These are phyloP conservation scores for Exophiala sp. DNA, from an alignment of 2,329 filamentous ascomycete species.

Conservation along the genomic window DNA sequence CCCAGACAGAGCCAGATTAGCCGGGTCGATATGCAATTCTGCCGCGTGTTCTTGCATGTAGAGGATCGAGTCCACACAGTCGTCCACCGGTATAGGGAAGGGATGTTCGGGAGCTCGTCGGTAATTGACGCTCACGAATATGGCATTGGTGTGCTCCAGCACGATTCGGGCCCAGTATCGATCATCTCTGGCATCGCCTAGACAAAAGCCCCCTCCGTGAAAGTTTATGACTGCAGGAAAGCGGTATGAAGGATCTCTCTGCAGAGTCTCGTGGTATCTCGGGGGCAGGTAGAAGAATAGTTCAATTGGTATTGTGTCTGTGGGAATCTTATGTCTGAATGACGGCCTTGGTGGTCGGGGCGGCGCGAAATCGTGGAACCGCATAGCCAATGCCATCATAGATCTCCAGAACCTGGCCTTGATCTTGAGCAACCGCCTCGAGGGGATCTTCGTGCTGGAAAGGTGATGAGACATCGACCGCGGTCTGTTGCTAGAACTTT, in stretches of 20 bases:
- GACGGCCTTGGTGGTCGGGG: conserved; percentile 56
- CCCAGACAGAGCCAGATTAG: conserved; percentile 54
- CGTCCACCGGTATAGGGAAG: conserved; percentile 59
- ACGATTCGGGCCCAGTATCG: conserved; percentile 54
- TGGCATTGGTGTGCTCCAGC: conserved; percentile 50
- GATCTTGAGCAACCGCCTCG: conserved; percentile 55
- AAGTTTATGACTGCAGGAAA: conserved; percentile 59
- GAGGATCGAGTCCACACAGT: conserved; percentile 56
- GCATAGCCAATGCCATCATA: conserved; percentile 64
- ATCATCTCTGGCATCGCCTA: conserved; percentile 56
- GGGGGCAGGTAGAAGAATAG: conserved; percentile 58
- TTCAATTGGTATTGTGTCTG: conserved; percentile 46
- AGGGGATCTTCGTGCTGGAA: conserved; percentile 22
- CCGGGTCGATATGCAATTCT: conserved; percentile 52
- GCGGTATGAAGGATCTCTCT: conserved; percentile 36
- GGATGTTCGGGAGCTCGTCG: conserved; percentile 56
- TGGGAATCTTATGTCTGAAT: conserved; percentile 53
- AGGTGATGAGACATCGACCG: conserved; percentile 28
- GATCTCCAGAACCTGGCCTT: conserved; percentile 62
- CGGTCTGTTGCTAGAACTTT: conserved; percentile 13
- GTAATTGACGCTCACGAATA: conserved; percentile 58
- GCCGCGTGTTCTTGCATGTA: conserved; percentile 53
- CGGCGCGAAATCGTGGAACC: conserved; percentile 56
- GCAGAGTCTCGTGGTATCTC: conserved; percentile 32
- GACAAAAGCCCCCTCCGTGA: conserved; percentile 58